phyloP scores from a whole-genome alignment of 164 flowering plant species.

The Annona squamosa region DNA sequence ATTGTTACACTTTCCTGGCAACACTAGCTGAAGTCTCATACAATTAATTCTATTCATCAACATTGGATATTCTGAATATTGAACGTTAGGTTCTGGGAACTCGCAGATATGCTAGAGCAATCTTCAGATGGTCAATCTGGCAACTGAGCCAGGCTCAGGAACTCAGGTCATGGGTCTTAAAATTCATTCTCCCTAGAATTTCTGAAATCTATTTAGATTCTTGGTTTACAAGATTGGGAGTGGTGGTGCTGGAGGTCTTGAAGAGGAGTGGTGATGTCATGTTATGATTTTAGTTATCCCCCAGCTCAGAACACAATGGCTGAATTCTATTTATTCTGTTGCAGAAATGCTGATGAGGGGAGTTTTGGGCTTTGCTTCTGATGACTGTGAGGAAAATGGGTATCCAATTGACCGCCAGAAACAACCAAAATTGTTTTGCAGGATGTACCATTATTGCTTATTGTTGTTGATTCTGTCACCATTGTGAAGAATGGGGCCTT shows the following conservation, averaged over 20 bases:
- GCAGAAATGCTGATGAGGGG: constrained; percentile 71
- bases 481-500: constrained; percentile 12
- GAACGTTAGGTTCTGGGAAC: constrained; percentile 65
- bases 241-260: constrained; percentile 32
- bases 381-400: constrained; percentile 38
- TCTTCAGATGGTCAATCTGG: constrained; percentile 72
- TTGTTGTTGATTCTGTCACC: background rate
- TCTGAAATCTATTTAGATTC: constrained; percentile 32
- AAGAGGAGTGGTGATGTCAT: constrained; percentile 35
- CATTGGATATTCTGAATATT: constrained; percentile 41
- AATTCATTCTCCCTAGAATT: constrained; percentile 26
- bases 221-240: constrained; percentile 33
- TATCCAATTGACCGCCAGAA: constrained; percentile 35
- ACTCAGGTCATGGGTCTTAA: constrained; percentile 55
- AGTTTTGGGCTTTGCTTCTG: constrained; percentile 65
- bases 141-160: constrained; percentile 62
- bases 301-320: constrained; percentile 31
- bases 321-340: constrained; percentile 65
- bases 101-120: constrained; percentile 73
- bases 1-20: constrained; percentile 4
- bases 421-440: constrained; percentile 24
- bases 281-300: constrained; percentile 39
- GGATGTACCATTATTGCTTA: constrained; percentile 10
- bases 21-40: constrained; percentile 12
- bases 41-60: constrained; percentile 20